phyloP scores from a whole-genome alignment of 164 flowering plant genomes.

The Protea cynaroides region DNA sequence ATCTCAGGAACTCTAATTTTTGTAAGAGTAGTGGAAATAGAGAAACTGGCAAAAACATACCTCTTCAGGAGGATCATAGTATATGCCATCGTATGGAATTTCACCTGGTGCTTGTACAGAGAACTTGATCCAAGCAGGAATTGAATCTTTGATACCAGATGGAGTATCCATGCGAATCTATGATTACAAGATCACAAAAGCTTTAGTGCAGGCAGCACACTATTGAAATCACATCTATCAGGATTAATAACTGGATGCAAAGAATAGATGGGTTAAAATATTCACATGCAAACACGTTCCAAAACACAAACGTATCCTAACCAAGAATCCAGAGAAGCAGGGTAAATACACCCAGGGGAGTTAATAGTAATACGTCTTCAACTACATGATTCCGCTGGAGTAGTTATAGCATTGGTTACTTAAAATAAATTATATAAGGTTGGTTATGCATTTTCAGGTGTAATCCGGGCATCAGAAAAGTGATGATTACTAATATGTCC shows the following conservation, averaged over 20 bases:
- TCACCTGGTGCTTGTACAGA: constrained; percentile 97
- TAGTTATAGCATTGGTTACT: too few species aligned
- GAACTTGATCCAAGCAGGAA: constrained; percentile 97
- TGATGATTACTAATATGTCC: too few species aligned
- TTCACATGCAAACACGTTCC: too few species aligned
- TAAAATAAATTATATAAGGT: too few species aligned
- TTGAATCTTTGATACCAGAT: constrained; percentile 91
- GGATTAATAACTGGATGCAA: neutral
- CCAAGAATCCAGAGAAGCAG: too few species aligned
- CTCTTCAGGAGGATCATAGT: constrained; percentile 98
- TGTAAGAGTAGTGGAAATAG: neutral
- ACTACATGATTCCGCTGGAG: too few species aligned
- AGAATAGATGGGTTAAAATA: too few species aligned
- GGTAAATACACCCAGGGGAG: too few species aligned
- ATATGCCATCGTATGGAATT: constrained; percentile 91
- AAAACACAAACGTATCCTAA: too few species aligned
- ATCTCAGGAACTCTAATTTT: neutral
- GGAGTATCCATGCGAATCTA: constrained; percentile 97
- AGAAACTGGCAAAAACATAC: constrained; percentile 24
- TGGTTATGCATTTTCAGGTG: too few species aligned
- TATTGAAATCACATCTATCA: neutral
- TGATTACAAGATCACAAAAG: constrained; percentile 9
- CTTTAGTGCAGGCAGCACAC: neutral
- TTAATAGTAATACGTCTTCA: too few species aligned
- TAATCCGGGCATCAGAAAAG: too few species aligned